Conservation (phyloP, 371 early-diverging fungal genomes). For the Apophysomyces sp. region DNA sequence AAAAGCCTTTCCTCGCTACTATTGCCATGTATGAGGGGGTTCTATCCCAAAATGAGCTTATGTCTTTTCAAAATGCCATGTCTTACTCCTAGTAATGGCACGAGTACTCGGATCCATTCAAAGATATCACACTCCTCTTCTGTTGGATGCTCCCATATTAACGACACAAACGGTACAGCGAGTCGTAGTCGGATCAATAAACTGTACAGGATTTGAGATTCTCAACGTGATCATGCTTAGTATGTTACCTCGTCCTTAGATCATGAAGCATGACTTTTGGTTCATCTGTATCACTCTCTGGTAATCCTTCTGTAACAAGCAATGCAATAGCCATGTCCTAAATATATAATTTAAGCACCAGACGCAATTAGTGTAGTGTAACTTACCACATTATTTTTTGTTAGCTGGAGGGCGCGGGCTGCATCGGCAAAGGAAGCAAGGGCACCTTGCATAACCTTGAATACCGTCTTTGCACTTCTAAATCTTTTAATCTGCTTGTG, state of each 20-base stretch:
- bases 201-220: constrained; percentile 10
- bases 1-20: constrained; percentile 62
- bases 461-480: constrained; percentile 34
- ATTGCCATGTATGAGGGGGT: constrained; percentile 60
- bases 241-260: constrained; percentile 36
- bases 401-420: constrained; percentile 29
- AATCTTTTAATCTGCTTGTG: constrained; percentile 51
- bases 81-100: constrained; percentile 42
- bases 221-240: neutral
- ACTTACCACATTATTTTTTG: constrained; percentile 41
- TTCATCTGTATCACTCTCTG: constrained; percentile 16
- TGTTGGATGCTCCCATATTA: constrained; percentile 58
- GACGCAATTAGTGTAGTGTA: neutral
- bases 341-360: neutral
- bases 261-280: constrained; percentile 35
- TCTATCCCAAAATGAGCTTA: constrained; percentile 19
- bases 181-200: constrained; percentile 51
- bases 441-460: constrained; percentile 52
- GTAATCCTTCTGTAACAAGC: constrained; percentile 35
- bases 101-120: constrained; percentile 40
- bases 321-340: constrained; percentile 40
- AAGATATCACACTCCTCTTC: constrained; percentile 48
- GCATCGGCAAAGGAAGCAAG: constrained; percentile 50
- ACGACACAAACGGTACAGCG: constrained; percentile 52
- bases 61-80: neutral